Percentiles rank a stretch among this genome's conserved stretches.
Conservation (phyloP, 805 yeast species). For the Metschnikowia cubensis region DNA sequence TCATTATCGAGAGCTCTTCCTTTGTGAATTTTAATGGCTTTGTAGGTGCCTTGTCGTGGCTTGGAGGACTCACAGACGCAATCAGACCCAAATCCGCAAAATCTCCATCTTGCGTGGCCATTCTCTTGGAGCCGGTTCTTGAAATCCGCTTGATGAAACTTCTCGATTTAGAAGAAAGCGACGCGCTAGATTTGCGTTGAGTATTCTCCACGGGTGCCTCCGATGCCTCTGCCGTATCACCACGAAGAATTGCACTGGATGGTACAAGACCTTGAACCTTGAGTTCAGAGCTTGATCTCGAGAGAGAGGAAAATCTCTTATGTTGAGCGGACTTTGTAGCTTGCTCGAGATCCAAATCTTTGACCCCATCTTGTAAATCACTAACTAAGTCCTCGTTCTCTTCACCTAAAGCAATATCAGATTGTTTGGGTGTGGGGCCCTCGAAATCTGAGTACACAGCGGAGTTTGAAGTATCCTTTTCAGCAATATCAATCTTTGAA, state of each 20-base stretch:
- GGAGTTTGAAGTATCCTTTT: neutral
- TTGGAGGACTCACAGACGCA: slow-evolving; percentile 1
- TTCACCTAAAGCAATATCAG: neutral
- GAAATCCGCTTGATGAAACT: slow-evolving; percentile 35
- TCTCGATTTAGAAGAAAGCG: slow-evolving; percentile 27
- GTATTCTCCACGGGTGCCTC: slow-evolving; percentile 10
- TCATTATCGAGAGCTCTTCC: slow-evolving; percentile 60
- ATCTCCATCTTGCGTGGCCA: neutral
- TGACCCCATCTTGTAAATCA: neutral
- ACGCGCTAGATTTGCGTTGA: slow-evolving; percentile 22
- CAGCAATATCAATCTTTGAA: neutral
- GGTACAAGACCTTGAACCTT: slow-evolving; percentile 15
- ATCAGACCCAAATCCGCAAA: neutral
- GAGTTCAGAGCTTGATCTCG: slow-evolving; percentile 16
- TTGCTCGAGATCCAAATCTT: neutral
- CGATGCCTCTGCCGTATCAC: slow-evolving; percentile 3
- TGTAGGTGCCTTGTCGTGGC: slow-evolving; percentile 1
- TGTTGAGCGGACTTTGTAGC: neutral
- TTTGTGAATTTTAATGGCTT: slow-evolving; percentile 41
- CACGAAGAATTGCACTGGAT: slow-evolving; percentile 12
- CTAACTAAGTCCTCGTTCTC: neutral
- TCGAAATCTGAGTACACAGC: neutral
- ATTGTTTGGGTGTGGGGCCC: neutral
- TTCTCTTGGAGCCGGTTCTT: slow-evolving; percentile 12
- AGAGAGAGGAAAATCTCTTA: slow-evolving; percentile 9